Evolutionary conservation across 345 rosid genomes (phyloP), one percentile per base, ranked within the genome.

Genomic region (Gossypium arboreum): DNA sequence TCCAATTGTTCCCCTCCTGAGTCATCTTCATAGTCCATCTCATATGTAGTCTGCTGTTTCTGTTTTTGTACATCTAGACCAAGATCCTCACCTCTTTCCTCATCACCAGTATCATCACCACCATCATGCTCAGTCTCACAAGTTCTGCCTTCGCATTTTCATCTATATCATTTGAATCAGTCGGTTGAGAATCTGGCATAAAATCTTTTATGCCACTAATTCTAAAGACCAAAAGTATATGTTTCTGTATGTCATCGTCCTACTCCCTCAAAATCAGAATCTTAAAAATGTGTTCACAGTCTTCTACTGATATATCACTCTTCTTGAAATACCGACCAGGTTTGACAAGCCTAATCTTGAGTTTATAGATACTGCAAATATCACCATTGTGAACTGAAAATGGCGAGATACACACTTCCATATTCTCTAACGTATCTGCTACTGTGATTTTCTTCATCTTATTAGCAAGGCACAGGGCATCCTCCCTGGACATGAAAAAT

Each of bases 171-270:
- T 76, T 80, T 68, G 86, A 79, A 59, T 86, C 64, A 74, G 68
- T 84, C 69, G 86, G 68, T 65, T 59, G 60, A 2, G 83, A 78
- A 47, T 83, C 89, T 47, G 81, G 45, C 67, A 69, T 62, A 39
- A 81, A 79, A 74, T 83, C 61, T 50, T 86, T 81, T 77, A 92
- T 90, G 79, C 99, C 98, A 27, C 85, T 91, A 18, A 93, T 95
- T 82, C 60, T 89, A 44, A 81, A 71, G 56, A 91, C 91, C 86
- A 95, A 81, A 52, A 68, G 58, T 60, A 93, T 65, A 78, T 93
- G 96, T 75, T 27, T 91, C 77, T 91, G 90, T 73, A 93, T 87
- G 57, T 96, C 91, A 80, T 95, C 99, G 84, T 93, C 99, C 84
- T 93, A 80, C 75, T 85, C 92, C 85, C 97, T 91, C 79, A 88